These are phyloP conservation scores for Coprinopsis sp. DNA, from an alignment of 768 basidiomycete species.

Conservation along the genomic window DNA sequence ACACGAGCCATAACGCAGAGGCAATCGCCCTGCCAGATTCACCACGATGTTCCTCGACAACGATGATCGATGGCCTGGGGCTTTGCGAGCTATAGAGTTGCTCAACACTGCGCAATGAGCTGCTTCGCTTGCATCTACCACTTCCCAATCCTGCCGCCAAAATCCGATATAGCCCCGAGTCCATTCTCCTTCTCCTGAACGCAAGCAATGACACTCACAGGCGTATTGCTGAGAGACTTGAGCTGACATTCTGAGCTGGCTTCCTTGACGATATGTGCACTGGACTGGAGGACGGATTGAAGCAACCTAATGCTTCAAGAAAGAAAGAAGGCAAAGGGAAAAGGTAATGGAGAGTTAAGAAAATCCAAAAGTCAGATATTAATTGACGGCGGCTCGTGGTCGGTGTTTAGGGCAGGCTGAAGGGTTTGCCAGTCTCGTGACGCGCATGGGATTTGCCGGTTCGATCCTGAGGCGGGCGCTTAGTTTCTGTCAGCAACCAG, in stretches of 20 bases:
- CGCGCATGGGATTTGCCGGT: neutral
- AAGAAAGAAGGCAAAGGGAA: conserved; percentile 28
- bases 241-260: conserved; percentile 55
- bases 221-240: conserved; percentile 80
- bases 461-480: neutral
- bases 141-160: too few relatives aligned
- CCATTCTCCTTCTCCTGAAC: conserved; percentile 8
- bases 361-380: conserved; percentile 11
- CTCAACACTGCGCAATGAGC: too few relatives aligned
- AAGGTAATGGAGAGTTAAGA: conserved; percentile 20
- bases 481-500: too few relatives aligned
- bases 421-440: neutral
- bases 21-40: too few relatives aligned
- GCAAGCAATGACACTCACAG: conserved; percentile 48
- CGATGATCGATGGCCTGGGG: too few relatives aligned
- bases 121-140: too few relatives aligned
- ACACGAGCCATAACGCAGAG: too few relatives aligned
- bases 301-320: conserved; percentile 87
- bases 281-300: conserved; percentile 39
- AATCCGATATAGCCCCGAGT: neutral
- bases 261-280: conserved; percentile 24
- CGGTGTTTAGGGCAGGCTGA: neutral
- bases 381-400: neutral
- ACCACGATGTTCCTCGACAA: too few relatives aligned
- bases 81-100: too few relatives aligned